Evolutionary conservation across 2,329 filamentous ascomycete genomes (phyloP), one percentile per base, ranked within the genome.

Genomic region (Nigrospora osmanthi): DNA sequence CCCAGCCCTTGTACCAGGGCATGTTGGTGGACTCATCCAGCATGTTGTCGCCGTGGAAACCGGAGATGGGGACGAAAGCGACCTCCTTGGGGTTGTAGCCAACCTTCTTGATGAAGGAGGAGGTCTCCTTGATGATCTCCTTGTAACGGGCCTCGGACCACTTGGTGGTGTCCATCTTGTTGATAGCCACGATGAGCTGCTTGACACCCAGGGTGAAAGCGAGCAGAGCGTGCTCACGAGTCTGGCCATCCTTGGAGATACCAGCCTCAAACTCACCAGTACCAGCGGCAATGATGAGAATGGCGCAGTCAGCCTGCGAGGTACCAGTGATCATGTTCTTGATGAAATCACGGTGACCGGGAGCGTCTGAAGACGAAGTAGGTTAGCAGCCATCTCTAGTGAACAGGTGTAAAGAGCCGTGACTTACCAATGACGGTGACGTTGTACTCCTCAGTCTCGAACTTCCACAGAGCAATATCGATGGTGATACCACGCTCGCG

Each of bases 301-400:
- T 89, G 69, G 93, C 93, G 79, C 93, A 97, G 71, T 98, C 93
- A 65, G 93, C 93, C 87, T 97, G 93, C 75, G 93, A 98, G 70
- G 93, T 97, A 90, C 93, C 93, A 86, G 93, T 97, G 76, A 98
- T 98, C 93, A 98, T 98, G 90, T 97, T 98, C 91, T 98, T 98
- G 89, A 98, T 97, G 84, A 97, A 98, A 72, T 98, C 93, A 93
- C 93, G 91, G 79, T 98, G 93, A 78, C 93, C 93, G 68, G 93
- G 93, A 73, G 93, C 93, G 69, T 98, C 88, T 86, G 59, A 11
- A 14, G 3, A 35, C 32, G 5, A 40, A 6, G 34, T 11, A 23
- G 23, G 47, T 58, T 49, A 60, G 58, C 53, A 49, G 41, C 7
- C 34, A 17, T 32, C 35, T 10, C 46, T 53, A 51, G 38, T 44